These are phyloP conservation scores for Kurtzmaniella natalensis DNA, from an alignment of 1,139 yeast genomes.

Conservation along the genomic window DNA sequence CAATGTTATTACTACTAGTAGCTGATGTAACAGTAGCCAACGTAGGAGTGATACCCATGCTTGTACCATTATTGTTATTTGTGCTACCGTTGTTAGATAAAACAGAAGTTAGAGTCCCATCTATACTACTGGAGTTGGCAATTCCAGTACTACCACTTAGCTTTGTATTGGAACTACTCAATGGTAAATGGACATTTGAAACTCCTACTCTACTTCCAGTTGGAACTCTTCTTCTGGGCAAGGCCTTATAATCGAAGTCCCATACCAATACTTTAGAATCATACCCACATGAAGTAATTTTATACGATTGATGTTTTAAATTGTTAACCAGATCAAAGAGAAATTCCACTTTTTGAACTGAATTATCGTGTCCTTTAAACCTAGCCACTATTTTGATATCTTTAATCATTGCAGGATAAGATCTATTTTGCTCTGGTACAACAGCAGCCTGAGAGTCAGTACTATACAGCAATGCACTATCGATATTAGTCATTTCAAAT, in stretches of 20 bases:
- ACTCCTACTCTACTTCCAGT: not conserved
- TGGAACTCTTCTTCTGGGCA: constrained; percentile 40
- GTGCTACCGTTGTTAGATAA: not conserved
- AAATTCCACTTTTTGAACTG: constrained; percentile 48
- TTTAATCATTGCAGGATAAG: constrained; percentile 36
- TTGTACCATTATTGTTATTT: not conserved
- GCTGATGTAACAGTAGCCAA: not conserved
- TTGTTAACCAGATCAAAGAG: constrained; percentile 18
- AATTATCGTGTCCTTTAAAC: constrained; percentile 65
- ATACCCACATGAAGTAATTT: constrained; percentile 63
- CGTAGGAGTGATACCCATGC: not conserved
- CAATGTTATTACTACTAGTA: not conserved
- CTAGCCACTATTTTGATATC: constrained; percentile 43
- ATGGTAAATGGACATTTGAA: not conserved
- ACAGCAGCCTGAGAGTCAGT: not conserved
- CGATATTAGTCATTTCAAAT: constrained; percentile 15
- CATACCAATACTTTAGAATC: constrained; percentile 67
- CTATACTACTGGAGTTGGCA: not conserved
- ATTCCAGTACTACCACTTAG: not conserved
- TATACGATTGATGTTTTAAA: constrained; percentile 35
- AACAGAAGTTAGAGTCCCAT: not conserved
- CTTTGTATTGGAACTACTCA: constrained; percentile 1
- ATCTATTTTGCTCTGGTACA: constrained; percentile 5
- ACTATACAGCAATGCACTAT: constrained; percentile 4
- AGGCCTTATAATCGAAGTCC: constrained; percentile 67